phyloP scores from a whole-genome alignment of 371 early-diverging fungal species.

The Syncephalastrum contaminatum region DNA sequence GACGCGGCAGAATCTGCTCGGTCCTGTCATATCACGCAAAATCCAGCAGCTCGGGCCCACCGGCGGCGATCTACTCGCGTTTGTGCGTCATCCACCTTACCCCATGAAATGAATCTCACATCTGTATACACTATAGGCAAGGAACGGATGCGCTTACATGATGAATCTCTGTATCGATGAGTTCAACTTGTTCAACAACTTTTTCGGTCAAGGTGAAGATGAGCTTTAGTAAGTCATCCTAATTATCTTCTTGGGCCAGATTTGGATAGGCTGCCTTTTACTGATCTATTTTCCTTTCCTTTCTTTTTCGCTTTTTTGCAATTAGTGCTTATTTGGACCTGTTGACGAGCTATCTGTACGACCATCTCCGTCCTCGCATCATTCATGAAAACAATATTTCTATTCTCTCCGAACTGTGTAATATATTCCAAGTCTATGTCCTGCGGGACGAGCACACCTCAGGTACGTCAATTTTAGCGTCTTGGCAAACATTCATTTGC shows the following conservation, averaged over 20 bases:
- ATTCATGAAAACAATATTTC: conserved; percentile 79
- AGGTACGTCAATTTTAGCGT: conserved; percentile 12
- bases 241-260: background rate
- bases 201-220: conserved; percentile 71
- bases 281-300: background rate
- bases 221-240: conserved; percentile 41
- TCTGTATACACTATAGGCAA: conserved; percentile 43
- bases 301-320: background rate
- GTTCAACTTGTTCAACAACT: conserved; percentile 69
- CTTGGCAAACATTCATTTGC: background rate
- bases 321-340: conserved; percentile 73
- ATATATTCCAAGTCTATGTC: conserved; percentile 64
- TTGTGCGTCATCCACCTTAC: conserved; percentile 46
- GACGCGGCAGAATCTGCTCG: conserved; percentile 66
- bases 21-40: conserved; percentile 61
- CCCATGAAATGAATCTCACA: background rate
- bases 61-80: conserved; percentile 59
- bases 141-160: conserved; percentile 78
- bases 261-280: background rate
- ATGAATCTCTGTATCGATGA: conserved; percentile 81
- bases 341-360: conserved; percentile 68
- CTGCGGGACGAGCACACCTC: conserved; percentile 48
- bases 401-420: conserved; percentile 79
- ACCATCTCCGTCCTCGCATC: conserved; percentile 83
- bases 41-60: conserved; percentile 59